Evolutionary conservation across 805 yeast genomes (phyloP), one percentile per base, ranked within the genome.

Genomic region (Kluyveromyces dobzhanskii): DNA sequence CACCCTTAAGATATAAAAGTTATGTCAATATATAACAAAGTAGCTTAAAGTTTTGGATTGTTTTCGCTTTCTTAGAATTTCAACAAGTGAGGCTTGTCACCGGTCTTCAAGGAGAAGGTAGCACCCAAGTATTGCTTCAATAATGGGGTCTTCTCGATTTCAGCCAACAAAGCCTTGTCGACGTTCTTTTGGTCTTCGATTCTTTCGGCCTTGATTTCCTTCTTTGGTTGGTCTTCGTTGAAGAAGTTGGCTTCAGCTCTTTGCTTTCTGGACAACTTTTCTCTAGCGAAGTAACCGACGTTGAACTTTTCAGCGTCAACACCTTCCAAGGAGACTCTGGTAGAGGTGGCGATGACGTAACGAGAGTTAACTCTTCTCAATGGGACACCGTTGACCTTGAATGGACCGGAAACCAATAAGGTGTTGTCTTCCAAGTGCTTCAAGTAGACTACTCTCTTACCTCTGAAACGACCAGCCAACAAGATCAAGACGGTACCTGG

Each of bases 361-460:
- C 95, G 85, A 60, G 97, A 81, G 71, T 90, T 92, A 59, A 90
- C 97, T 79, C 97, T 85, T 83, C 97, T 87, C 70, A 90, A 78
- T 69, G 98, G 97, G 57, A 90, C 98, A 77, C 98, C 98, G 76
- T 90, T 90, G 64, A 90, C 85, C 80, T 92, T 90, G 95, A 90
- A 92, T 63, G 98, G 98, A 69, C 98, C 98, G 48, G 96, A 74
- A 50, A 90, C 95, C 66, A 90, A 83, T 62, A 90, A 76, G 53
- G 97, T 90, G 86, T 86, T 85, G 80, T 92, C 97, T 75, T 87
- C 95, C 66, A 92, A 79, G 71, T 82, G 73, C 82, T 90, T 90
- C 70, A 90, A 81, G 83, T 83, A 84, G 54, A 90, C 97, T 61
- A 92, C 98, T 76, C 97, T 88, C 85, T 90, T 92, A 71, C 98